phyloP scores from a whole-genome alignment of 2,329 filamentous ascomycete genomes.

The Penicillium occitanis region DNA sequence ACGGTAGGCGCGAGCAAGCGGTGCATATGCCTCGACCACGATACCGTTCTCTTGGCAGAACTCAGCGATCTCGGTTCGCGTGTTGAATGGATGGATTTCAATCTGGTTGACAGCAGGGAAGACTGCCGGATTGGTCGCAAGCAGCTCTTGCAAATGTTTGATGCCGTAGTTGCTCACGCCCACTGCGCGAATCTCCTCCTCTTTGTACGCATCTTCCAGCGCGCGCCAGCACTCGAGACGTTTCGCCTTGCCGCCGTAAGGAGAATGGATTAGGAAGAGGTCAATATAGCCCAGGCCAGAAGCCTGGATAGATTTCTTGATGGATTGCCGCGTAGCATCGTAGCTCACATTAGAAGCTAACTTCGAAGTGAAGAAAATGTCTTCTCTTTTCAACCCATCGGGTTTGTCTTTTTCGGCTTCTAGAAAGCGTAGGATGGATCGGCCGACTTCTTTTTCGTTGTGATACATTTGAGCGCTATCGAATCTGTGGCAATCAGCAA shows the following conservation, averaged over 20 bases:
- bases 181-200: slow-evolving; percentile 67
- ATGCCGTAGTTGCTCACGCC: slow-evolving; percentile 79
- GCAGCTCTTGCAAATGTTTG: slow-evolving; percentile 70
- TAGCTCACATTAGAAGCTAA: slow-evolving; percentile 67
- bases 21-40: slow-evolving; percentile 75
- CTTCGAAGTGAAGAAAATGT: slow-evolving; percentile 80
- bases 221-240: slow-evolving; percentile 73
- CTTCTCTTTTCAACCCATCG: slow-evolving; percentile 59
- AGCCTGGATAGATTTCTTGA: slow-evolving; percentile 63
- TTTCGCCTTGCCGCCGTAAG: slow-evolving; percentile 69
- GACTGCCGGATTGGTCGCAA: slow-evolving; percentile 61
- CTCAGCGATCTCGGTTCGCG: slow-evolving; percentile 63
- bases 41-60: slow-evolving; percentile 68
- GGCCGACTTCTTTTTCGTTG: slow-evolving; percentile 70
- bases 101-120: slow-evolving; percentile 75
- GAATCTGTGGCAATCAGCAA: slow-evolving; percentile 30
- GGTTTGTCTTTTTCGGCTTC: slow-evolving; percentile 46
- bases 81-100: slow-evolving; percentile 81
- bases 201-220: slow-evolving; percentile 70
- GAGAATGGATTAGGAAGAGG: slow-evolving; percentile 75
- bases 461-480: slow-evolving; percentile 65
- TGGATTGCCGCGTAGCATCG: slow-evolving; percentile 64
- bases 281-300: slow-evolving; percentile 74
- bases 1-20: slow-evolving; percentile 68
- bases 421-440: slow-evolving; percentile 62